phyloP scores from a whole-genome alignment of 441 rosid genomes.

The Adansonia rubrostipa region DNA sequence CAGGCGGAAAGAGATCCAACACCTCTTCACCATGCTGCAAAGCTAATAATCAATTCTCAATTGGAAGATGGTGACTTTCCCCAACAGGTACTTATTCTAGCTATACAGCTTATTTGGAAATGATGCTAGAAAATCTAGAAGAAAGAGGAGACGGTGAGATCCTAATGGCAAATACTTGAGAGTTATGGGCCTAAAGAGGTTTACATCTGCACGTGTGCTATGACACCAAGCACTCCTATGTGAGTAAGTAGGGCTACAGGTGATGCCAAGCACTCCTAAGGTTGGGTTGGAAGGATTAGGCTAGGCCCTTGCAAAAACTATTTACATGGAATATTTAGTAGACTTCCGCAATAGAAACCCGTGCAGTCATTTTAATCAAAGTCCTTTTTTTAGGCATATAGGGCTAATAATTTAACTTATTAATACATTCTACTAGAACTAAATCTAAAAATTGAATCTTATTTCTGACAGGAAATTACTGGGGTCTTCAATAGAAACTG shows the following conservation, averaged over 20 bases:
- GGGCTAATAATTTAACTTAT: no score
- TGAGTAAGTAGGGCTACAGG: no score
- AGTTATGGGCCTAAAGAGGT: no score
- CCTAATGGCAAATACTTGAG: no score
- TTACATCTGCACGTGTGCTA: no score
- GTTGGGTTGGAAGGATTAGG: no score
- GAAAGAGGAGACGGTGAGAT: not conserved
- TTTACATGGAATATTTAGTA: not conserved
- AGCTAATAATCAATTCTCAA: slow-evolving; percentile 68
- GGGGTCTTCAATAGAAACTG: slow-evolving; percentile 60
- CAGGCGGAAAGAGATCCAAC: slow-evolving; percentile 61
- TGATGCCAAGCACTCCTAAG: no score
- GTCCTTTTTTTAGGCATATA: no score
- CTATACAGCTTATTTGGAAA: not conserved
- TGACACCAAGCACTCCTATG: no score
- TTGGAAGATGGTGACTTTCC: slow-evolving; percentile 67
- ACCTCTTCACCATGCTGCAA: slow-evolving; percentile 73
- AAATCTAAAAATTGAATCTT: not conserved
- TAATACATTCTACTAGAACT: no score
- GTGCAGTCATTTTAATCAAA: no score
- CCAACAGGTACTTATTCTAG: slow-evolving; percentile 50
- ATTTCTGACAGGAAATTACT: slow-evolving; percentile 46
- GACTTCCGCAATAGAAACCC: not conserved
- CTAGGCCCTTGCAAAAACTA: no score
- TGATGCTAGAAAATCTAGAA: not conserved